Conservation (phyloP, 23 red algal species). For the Gracilaria caudata region DNA sequence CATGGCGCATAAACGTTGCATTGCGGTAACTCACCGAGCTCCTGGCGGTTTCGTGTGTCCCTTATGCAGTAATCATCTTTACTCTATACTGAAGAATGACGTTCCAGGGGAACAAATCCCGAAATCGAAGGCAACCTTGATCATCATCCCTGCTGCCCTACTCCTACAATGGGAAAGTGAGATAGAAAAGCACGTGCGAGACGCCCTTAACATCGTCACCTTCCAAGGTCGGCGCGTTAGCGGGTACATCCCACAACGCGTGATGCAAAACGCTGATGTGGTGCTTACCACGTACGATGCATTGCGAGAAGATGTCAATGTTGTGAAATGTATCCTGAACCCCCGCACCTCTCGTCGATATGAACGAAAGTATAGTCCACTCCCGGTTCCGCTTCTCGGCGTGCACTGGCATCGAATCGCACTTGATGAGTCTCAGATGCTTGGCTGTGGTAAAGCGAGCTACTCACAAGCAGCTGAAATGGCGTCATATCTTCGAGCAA, state of each 20-base stretch:
- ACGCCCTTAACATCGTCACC: slow-evolving; percentile 21
- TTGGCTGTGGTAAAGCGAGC: slow-evolving; percentile 41
- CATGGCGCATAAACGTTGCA: neutral
- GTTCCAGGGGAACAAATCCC: neutral
- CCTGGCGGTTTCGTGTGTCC: slow-evolving; percentile 4
- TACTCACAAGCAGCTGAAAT: slow-evolving; percentile 60
- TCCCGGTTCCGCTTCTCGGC: slow-evolving; percentile 67
- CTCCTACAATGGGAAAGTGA: slow-evolving; percentile 47
- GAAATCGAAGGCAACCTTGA: slow-evolving; percentile 28
- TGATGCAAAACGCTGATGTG: slow-evolving; percentile 73
- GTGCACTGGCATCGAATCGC: slow-evolving; percentile 87
- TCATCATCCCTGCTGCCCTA: slow-evolving; percentile 30
- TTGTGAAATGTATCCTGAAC: slow-evolving; percentile 23
- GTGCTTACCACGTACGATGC: slow-evolving; percentile 96
- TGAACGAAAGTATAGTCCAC: slow-evolving; percentile 54
- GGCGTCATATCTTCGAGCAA: slow-evolving; percentile 45
- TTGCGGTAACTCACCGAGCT: neutral
- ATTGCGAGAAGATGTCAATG: slow-evolving; percentile 73
- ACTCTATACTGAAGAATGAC: neutral
- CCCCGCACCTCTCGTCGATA: slow-evolving; percentile 35
- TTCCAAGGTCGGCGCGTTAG: slow-evolving; percentile 26
- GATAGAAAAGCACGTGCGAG: slow-evolving; percentile 46
- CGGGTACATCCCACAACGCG: slow-evolving; percentile 51
- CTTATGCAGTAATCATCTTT: neutral
- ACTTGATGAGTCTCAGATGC: slow-evolving; percentile 93